These are phyloP conservation scores for Skeletonema potamos DNA, from an alignment of 108 stramenopile genomes.

Conservation along the genomic window DNA sequence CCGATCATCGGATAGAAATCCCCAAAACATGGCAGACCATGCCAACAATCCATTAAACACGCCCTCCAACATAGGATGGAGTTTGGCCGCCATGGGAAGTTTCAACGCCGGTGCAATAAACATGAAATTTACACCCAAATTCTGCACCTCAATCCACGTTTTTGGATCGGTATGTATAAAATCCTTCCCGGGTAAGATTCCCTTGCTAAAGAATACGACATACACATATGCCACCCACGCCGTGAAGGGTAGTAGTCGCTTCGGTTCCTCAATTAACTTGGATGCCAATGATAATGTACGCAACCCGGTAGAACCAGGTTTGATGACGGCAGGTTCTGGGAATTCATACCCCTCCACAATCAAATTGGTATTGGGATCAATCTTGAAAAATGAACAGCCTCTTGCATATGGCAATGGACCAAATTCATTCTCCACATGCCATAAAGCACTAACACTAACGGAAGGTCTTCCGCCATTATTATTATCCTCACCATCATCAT, in stretches of 20 bases:
- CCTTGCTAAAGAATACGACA: slow-evolving; percentile 77
- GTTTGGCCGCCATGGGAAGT: slow-evolving; percentile 67
- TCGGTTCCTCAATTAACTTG: slow-evolving; percentile 69
- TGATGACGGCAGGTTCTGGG: slow-evolving; percentile 58
- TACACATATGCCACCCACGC: slow-evolving; percentile 71
- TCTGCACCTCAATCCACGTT: slow-evolving; percentile 86
- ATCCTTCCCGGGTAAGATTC: slow-evolving; percentile 74
- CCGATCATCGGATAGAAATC: slow-evolving; percentile 86
- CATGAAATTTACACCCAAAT: slow-evolving; percentile 84
- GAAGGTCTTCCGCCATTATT: slow-evolving; percentile 2
- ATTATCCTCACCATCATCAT: background rate
- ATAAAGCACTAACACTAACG: slow-evolving; percentile 43
- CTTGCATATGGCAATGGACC: slow-evolving; percentile 58
- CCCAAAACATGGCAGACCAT: slow-evolving; percentile 88
- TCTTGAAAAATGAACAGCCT: slow-evolving; percentile 53
- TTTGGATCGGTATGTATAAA: slow-evolving; percentile 65
- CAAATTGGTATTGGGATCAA: slow-evolving; percentile 42
- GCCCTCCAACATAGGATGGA: slow-evolving; percentile 86
- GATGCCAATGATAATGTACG: slow-evolving; percentile 39
- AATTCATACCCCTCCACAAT: slow-evolving; percentile 58
- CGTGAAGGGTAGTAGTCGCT: slow-evolving; percentile 58
- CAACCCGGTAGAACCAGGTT: slow-evolving; percentile 41
- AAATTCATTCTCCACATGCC: slow-evolving; percentile 59
- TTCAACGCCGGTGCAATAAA: slow-evolving; percentile 73
- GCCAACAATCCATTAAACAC: slow-evolving; percentile 87